A percentile compares a stretch with the other conserved stretches of the same genome.
Evolutionary conservation across 371 early-diverging fungal species (phyloP).

Genomic region (Haplosporangium sp.): DNA sequence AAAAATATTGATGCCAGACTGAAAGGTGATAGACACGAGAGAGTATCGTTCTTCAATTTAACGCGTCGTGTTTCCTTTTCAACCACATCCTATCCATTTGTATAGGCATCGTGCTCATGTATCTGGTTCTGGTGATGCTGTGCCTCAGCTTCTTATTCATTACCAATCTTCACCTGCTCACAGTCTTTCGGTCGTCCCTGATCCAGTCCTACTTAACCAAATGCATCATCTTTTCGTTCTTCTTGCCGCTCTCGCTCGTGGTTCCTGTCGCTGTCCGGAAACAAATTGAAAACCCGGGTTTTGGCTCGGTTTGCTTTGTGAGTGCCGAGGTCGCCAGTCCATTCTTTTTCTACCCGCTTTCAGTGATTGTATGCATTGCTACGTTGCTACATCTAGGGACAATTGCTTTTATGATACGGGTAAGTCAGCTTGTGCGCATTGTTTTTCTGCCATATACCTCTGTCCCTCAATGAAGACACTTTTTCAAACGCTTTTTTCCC

Average conservation of each 20-base stretch:
- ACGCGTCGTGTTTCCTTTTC: background rate
- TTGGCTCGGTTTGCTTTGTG: slow-evolving; percentile 47
- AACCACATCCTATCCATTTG: background rate
- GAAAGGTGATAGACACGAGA: background rate
- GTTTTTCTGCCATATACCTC: background rate
- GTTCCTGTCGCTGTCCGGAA: slow-evolving; percentile 26
- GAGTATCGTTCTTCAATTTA: background rate
- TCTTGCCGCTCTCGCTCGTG: slow-evolving; percentile 33
- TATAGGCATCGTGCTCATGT: slow-evolving; percentile 30
- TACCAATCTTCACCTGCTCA: slow-evolving; percentile 41
- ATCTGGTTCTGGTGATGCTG: slow-evolving; percentile 23
- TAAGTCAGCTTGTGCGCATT: background rate
- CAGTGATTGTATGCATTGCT: slow-evolving; percentile 23
- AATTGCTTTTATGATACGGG: slow-evolving; percentile 32
- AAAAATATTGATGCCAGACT: background rate
- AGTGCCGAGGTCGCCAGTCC: slow-evolving; percentile 22
- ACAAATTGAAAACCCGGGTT: slow-evolving; percentile 36
- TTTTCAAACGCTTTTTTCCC: background rate
- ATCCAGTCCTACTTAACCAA: slow-evolving; percentile 25
- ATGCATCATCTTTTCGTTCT: slow-evolving; percentile 30
- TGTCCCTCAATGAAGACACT: background rate
- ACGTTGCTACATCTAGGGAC: slow-evolving; percentile 37
- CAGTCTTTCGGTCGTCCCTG: slow-evolving; percentile 24
- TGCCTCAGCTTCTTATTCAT: slow-evolving; percentile 31
- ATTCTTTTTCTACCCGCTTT: slow-evolving; percentile 40